Evolutionary conservation across 257 asterid species (phyloP).

Genomic region (Haberlea rhodopensis): DNA sequence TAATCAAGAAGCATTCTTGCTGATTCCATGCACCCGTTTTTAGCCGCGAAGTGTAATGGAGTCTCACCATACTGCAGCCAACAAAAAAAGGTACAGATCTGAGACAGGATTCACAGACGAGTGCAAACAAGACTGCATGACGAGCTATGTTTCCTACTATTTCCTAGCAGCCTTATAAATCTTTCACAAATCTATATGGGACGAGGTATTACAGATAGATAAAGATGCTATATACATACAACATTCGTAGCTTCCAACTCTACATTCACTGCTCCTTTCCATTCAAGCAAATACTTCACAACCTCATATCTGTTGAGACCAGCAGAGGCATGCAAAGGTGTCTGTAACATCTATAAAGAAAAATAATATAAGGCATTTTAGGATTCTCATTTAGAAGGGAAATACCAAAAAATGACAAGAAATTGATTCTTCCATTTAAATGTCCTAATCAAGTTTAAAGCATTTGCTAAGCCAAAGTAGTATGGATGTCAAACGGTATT

Average conservation of each 20-base stretch:
- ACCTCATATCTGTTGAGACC: conserved; percentile 30
- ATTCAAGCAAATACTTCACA: conserved; percentile 35
- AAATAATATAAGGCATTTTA: neutral
- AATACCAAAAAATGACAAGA: too few species aligned
- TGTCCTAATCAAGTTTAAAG: too few species aligned
- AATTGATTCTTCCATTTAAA: too few species aligned
- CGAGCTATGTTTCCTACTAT: neutral
- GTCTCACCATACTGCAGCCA: conserved; percentile 46
- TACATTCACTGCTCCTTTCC: conserved; percentile 29
- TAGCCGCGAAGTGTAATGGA: conserved; percentile 46
- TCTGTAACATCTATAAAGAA: conserved; percentile 23
- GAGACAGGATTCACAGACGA: neutral
- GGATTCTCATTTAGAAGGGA: too few species aligned
- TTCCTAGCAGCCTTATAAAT: too few species aligned
- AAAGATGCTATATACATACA: conserved; percentile 28
- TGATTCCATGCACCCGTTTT: conserved; percentile 36
- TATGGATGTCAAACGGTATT: too few species aligned
- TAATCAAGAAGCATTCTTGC: conserved; percentile 35
- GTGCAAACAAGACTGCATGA: neutral
- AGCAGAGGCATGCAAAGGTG: conserved; percentile 45
- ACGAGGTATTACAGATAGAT: neutral
- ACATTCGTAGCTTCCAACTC: conserved; percentile 45
- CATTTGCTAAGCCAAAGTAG: too few species aligned
- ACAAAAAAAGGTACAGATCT: neutral
- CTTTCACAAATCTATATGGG: neutral